Evolutionary conservation across 441 rosid species (phyloP), one percentile per base, ranked within the genome.

Genomic region (Manihot esculenta): DNA sequence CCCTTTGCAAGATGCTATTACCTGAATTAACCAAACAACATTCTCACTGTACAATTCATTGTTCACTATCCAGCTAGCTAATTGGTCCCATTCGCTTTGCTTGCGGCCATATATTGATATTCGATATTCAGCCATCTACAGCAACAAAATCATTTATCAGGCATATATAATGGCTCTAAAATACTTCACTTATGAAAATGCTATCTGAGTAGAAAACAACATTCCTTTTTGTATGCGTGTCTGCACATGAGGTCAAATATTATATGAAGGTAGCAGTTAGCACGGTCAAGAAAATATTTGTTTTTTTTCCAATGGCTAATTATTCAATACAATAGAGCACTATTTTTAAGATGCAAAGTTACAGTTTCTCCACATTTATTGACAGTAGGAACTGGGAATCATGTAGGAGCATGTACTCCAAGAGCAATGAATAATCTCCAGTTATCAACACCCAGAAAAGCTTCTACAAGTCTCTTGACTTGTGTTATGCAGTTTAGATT

Each of bases 21-120:
- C 99, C 99, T 95, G 99, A 79, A 96, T 96, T 71, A 96, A 87
- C 99, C 99, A 96, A 64, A 96, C 98, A 80, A 93, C 98, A 74
- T 93, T 93, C 85, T 90, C 96, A 72, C 94, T 91, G 84, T 96
- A 96, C 76, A 96, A 79, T 62, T 93, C 98, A 80, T 93, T 96
- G 85, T 96, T 96, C 78, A 96, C 96, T 74, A 96, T 93, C 99
- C 99, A 96, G 84, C 98, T 91, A 68, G 99, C 99, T 77, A 93
- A 53, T 77, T 96, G 98, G 72, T 96, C 99, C 99, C 99, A 96
- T 73, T 96, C 98, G 71, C 98, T 93, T 88, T 91, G 94, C 85
- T 96, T 96, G 83, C 99, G 82, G 51, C 99, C 99, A 63, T 95
- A 93, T 74, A 95, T 95, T 41, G 99, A 96, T 84, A 96, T 77